These are phyloP conservation scores for Detonula confervacea DNA, from an alignment of 352 stramenopile genomes.

Conservation along the genomic window DNA sequence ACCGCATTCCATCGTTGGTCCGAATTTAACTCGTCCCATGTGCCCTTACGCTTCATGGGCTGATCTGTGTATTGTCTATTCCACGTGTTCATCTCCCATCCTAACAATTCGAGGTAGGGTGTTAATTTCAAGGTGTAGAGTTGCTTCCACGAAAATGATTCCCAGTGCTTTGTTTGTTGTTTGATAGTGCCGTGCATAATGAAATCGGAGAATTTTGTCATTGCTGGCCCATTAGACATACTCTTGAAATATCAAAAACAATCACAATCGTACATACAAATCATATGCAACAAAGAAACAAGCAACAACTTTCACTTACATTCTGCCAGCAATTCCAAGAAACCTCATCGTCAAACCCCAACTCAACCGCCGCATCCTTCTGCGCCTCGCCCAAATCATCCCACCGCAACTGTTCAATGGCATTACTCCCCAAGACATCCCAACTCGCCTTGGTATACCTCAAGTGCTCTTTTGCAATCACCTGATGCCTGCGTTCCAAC, in stretches of 20 bases:
- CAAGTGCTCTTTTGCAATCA: not conserved
- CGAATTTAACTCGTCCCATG: not conserved
- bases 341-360: slow-evolving; percentile 9
- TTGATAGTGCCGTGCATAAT: too few relatives aligned
- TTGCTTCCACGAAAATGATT: slow-evolving; percentile 18
- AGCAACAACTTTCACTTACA: too few relatives aligned
- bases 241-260: too few relatives aligned
- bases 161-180: too few relatives aligned
- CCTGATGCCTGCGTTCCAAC: not conserved
- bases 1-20: not conserved
- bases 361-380: not conserved
- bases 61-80: slow-evolving; percentile 3
- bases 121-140: slow-evolving; percentile 11
- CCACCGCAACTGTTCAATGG: slow-evolving; percentile 8
- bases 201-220: too few relatives aligned
- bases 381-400: slow-evolving; percentile 11
- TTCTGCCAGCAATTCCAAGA: slow-evolving; percentile 27
- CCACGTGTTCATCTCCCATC: slow-evolving; percentile 5
- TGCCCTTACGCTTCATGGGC: not conserved
- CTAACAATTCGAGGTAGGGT: slow-evolving; percentile 2
- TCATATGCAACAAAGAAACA: too few relatives aligned
- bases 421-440: slow-evolving; percentile 1
- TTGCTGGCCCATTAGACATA: too few relatives aligned
- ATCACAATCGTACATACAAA: too few relatives aligned
- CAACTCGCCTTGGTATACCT: slow-evolving; percentile 12